Percentiles rank a stretch among this genome's conserved stretches.
Evolutionary conservation across 2,329 filamentous ascomycete genomes (phyloP).

Genomic region (Paracamarosporium sp.): DNA sequence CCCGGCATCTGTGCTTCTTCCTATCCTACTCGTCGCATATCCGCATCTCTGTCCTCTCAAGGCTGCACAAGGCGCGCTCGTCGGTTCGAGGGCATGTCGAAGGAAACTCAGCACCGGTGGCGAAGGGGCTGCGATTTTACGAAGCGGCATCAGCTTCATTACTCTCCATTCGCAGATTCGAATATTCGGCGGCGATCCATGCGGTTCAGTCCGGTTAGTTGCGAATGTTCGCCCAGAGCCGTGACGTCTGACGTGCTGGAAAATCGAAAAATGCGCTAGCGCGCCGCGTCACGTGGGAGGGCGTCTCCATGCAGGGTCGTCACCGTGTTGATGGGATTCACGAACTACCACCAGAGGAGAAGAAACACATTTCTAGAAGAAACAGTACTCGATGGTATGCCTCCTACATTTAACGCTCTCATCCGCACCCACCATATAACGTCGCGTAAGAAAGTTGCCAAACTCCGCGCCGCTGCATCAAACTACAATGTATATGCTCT

Average conservation of each 20-base stretch:
- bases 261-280: conserved; percentile 28
- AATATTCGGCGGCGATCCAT: conserved; percentile 36
- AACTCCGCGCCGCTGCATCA: conserved; percentile 69
- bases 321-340: neutral
- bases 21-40: conserved; percentile 12
- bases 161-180: conserved; percentile 32
- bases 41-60: conserved; percentile 25
- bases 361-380: neutral
- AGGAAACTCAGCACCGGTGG: conserved; percentile 47
- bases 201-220: conserved; percentile 22
- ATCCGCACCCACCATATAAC: conserved; percentile 84
- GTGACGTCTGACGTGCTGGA: conserved; percentile 18
- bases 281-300: conserved; percentile 31
- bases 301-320: conserved; percentile 6
- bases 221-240: neutral
- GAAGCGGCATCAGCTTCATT: conserved; percentile 45
- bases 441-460: conserved; percentile 74
- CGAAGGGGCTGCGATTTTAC: conserved; percentile 41
- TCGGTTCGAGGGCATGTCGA: conserved; percentile 35
- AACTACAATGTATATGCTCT: conserved; percentile 68
- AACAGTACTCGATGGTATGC: conserved; percentile 22
- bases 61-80: conserved; percentile 28
- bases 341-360: neutral
- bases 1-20: conserved; percentile 1
- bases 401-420: conserved; percentile 61